A percentile compares a stretch with the other conserved stretches of the same genome.
Conservation (phyloP, 1,284 basidiomycete species). For the Naganishia sp. region DNA sequence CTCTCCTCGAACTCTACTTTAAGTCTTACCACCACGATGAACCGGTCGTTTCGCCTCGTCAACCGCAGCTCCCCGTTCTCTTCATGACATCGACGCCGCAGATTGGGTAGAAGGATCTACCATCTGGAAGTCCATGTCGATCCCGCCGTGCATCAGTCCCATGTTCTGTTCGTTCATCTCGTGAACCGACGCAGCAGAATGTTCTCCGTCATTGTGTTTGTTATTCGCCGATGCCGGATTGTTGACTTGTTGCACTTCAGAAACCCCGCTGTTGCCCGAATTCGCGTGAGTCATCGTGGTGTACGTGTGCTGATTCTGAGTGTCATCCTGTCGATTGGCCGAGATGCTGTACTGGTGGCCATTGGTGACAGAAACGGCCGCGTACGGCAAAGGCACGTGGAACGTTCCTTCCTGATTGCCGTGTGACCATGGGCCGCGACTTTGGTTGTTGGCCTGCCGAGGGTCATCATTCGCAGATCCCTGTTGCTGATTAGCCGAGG, state of each 20-base stretch:
- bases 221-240: background rate
- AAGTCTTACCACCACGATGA: background rate
- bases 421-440: constrained; percentile 1
- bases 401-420: constrained; percentile 1
- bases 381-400: constrained; percentile 17
- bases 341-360: background rate
- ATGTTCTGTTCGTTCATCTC: constrained; percentile 29
- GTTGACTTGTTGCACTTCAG: constrained; percentile 1
- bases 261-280: background rate
- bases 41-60: background rate
- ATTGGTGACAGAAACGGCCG: background rate
- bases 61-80: too few species aligned
- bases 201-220: background rate
- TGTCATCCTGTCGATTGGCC: background rate
- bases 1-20: background rate
- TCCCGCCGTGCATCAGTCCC: constrained; percentile 31
- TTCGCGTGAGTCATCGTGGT: background rate
- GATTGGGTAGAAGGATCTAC: constrained; percentile 12
- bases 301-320: constrained; percentile 8
- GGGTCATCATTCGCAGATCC: background rate
- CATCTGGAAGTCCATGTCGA: constrained; percentile 31
- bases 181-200: constrained; percentile 20
- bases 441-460: constrained; percentile 1
- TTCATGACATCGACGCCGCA: background rate
- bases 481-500: background rate